Evolutionary conservation across 2,329 filamentous ascomycete genomes (phyloP).

Genomic region (Fusarium sarcochroum): DNA sequence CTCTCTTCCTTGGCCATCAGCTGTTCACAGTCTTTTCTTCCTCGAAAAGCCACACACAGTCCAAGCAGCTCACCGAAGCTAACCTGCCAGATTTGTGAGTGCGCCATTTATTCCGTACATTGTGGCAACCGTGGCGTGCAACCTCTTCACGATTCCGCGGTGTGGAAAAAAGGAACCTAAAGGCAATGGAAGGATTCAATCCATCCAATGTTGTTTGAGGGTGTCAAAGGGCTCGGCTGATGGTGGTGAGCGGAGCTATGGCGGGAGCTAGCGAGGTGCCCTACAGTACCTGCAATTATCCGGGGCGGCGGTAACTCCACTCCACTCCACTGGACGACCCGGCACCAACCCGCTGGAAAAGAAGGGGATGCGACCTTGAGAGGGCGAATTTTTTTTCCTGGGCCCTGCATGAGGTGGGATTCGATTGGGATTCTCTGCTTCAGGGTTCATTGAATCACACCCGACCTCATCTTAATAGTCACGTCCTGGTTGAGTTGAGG

Average conservation of each 20-base stretch:
- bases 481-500: constrained; percentile 14
- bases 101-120: constrained; percentile 38
- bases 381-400: constrained; percentile 30
- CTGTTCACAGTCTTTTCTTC: neutral
- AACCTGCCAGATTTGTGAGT: constrained; percentile 34
- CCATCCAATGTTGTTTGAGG: constrained; percentile 16
- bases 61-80: neutral
- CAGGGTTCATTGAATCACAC: constrained; percentile 36
- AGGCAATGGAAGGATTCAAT: constrained; percentile 6
- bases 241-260: constrained; percentile 19
- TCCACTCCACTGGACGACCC: neutral
- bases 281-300: constrained; percentile 30
- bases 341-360: constrained; percentile 36
- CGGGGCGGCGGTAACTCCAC: constrained; percentile 23
- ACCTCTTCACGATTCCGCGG: constrained; percentile 24
- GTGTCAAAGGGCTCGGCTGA: constrained; percentile 31
- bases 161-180: constrained; percentile 1
- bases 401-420: constrained; percentile 24
- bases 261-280: constrained; percentile 27
- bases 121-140: constrained; percentile 39
- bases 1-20: neutral
- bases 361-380: constrained; percentile 4
- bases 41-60: constrained; percentile 2
- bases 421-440: constrained; percentile 7
- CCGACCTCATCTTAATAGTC: constrained; percentile 26